Percentiles rank a stretch among this genome's conserved stretches.
phyloP scores from a whole-genome alignment of 352 stramenopile species.

The Pythium utonaiense region DNA sequence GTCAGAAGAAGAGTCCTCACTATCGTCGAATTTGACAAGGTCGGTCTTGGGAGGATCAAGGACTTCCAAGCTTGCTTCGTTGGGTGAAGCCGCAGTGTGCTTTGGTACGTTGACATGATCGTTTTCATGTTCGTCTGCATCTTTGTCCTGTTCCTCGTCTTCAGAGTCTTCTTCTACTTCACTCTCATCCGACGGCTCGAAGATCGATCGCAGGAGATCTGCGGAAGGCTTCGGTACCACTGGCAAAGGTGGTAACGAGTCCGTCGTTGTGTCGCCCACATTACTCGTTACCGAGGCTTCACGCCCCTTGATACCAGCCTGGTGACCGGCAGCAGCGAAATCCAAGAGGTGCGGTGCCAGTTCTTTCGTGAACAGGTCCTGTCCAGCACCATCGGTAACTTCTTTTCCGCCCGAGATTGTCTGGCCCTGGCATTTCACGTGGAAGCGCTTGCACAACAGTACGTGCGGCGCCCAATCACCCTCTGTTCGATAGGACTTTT shows the following conservation, averaged over 20 bases:
- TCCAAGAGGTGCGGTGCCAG: slow-evolving; percentile 70
- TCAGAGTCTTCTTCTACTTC: slow-evolving; percentile 36
- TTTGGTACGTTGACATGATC: not conserved
- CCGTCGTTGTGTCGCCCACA: not conserved
- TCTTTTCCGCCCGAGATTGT: slow-evolving; percentile 27
- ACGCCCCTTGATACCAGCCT: not conserved
- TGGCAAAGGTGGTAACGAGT: slow-evolving; percentile 38
- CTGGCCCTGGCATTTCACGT: slow-evolving; percentile 50
- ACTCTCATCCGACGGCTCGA: slow-evolving; percentile 71
- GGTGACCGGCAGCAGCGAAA: slow-evolving; percentile 40
- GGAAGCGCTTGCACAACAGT: slow-evolving; percentile 82
- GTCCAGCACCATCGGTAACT: slow-evolving; percentile 28
- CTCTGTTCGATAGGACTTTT: slow-evolving; percentile 49
- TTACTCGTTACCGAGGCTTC: not conserved
- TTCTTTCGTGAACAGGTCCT: slow-evolving; percentile 65
- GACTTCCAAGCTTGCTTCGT: too few species aligned
- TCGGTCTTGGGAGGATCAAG: too few species aligned
- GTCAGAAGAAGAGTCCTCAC: not conserved
- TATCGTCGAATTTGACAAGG: too few species aligned
- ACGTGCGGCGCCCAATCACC: slow-evolving; percentile 58
- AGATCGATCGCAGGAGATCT: slow-evolving; percentile 76
- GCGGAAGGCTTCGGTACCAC: slow-evolving; percentile 36
- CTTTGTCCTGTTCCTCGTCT: slow-evolving; percentile 18
- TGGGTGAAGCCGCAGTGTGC: too few species aligned
- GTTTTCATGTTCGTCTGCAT: slow-evolving; percentile 17